Evolutionary conservation across 352 stramenopile genomes (phyloP).

Genomic region (Phytophthora pini): DNA sequence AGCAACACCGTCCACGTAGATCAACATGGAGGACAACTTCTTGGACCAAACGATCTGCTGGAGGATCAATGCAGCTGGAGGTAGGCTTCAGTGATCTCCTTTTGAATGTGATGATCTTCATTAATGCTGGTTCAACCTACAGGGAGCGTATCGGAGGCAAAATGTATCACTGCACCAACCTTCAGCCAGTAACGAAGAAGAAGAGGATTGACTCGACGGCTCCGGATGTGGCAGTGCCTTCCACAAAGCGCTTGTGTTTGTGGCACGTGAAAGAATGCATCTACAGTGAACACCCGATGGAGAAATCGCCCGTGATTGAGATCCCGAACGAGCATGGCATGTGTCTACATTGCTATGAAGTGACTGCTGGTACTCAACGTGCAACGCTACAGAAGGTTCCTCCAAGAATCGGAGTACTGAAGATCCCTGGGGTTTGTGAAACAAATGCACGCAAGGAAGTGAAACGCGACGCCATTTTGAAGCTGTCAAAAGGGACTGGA

Average conservation of each 20-base stretch:
- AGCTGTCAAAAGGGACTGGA: constrained; percentile 7
- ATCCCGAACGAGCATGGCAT: constrained; percentile 63
- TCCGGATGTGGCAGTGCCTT: background rate
- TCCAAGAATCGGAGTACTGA: constrained; percentile 39
- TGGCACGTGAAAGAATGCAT: constrained; percentile 68
- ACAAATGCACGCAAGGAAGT: constrained; percentile 29
- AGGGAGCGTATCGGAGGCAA: constrained; percentile 57
- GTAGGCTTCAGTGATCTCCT: constrained; percentile 14
- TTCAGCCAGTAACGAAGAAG: constrained; percentile 25
- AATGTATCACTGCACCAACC: constrained; percentile 61
- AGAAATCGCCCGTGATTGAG: constrained; percentile 56
- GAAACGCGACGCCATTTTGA: constrained; percentile 28
- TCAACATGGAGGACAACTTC: constrained; percentile 23
- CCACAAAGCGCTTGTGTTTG: constrained; percentile 38
- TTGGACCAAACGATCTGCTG: constrained; percentile 1
- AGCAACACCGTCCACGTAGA: constrained; percentile 25
- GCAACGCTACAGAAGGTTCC: constrained; percentile 57
- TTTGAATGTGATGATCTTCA: background rate
- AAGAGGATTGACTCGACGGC: constrained; percentile 5
- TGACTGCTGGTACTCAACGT: constrained; percentile 47
- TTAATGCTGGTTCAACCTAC: background rate
- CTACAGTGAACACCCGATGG: constrained; percentile 50
- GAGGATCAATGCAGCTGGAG: constrained; percentile 47
- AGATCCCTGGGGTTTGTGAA: constrained; percentile 51
- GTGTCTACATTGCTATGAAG: constrained; percentile 68